These are phyloP conservation scores for Centaurea solstitialis DNA, from an alignment of 129 eudicot genomes.

Conservation along the genomic window DNA sequence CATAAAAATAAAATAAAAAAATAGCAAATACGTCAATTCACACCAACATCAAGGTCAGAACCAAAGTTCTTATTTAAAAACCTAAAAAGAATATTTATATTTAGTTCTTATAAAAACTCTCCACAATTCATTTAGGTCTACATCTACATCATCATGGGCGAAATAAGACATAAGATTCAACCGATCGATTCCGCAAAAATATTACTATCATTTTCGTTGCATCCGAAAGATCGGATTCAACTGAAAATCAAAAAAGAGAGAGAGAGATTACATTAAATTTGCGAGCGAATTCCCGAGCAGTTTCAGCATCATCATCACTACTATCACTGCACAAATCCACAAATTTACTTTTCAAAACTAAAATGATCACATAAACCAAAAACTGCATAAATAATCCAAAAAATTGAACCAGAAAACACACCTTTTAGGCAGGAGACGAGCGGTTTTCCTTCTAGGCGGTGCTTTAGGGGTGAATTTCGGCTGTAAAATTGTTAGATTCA, in stretches of 20 bases:
- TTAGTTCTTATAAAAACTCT: too few relatives aligned
- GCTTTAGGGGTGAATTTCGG: slow-evolving; percentile 58
- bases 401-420: slow-evolving; percentile 6
- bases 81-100: too few relatives aligned
- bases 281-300: slow-evolving; percentile 28
- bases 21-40: too few relatives aligned
- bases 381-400: background rate
- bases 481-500: slow-evolving; percentile 35
- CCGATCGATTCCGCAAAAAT: background rate
- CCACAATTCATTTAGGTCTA: too few relatives aligned
- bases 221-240: background rate
- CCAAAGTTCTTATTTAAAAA: too few relatives aligned
- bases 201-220: background rate
- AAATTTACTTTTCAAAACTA: background rate
- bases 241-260: background rate
- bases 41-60: too few relatives aligned
- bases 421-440: slow-evolving; percentile 35
- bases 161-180: background rate
- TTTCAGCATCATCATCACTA: slow-evolving; percentile 31
- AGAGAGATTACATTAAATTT: slow-evolving; percentile 32
- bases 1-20: too few relatives aligned
- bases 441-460: slow-evolving; percentile 38
- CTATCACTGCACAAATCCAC: slow-evolving; percentile 35
- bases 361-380: background rate
- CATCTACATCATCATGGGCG: background rate